Evolutionary conservation across 2,329 filamentous ascomycete species (phyloP).

Genomic region (Botrytis squamosa): DNA sequence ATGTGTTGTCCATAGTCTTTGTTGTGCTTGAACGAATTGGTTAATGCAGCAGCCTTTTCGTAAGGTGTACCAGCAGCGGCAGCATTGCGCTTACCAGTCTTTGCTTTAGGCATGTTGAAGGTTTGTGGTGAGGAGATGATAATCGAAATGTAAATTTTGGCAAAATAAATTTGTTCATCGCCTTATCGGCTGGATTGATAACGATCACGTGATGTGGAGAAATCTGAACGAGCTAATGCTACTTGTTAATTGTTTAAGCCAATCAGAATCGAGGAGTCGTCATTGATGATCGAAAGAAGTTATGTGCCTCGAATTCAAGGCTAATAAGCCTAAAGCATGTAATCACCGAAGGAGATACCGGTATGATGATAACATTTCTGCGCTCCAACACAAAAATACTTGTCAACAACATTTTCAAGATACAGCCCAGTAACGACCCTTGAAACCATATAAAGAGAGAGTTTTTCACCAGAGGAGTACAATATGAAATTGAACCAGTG

Average conservation of each 20-base stretch:
- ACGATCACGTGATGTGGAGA: constrained; percentile 6
- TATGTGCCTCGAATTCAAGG: too few relatives aligned
- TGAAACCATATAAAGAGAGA: neutral
- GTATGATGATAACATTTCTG: too few relatives aligned
- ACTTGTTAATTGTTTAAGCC: too few relatives aligned
- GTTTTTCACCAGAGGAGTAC: neutral
- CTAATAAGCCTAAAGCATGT: too few relatives aligned
- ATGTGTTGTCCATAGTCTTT: constrained; percentile 67
- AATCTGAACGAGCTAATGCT: neutral
- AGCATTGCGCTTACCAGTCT: constrained; percentile 38
- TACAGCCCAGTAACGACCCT: neutral
- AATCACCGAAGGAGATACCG: too few relatives aligned
- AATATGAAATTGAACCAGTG: neutral
- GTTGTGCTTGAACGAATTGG: constrained; percentile 90
- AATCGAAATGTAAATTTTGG: neutral
- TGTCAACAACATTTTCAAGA: neutral
- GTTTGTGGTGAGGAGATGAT: constrained; percentile 8
- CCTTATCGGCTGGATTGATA: neutral
- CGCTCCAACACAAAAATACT: neutral
- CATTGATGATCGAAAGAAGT: too few relatives aligned
- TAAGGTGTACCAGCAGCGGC: constrained; percentile 37
- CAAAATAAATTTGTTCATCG: constrained; percentile 12
- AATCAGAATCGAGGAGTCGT: too few relatives aligned
- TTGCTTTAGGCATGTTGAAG: constrained; percentile 38
- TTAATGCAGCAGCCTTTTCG: constrained; percentile 34